Evolutionary conservation across 148 eudicot species (phyloP).

Genomic region (Rhododendron ovatum): DNA sequence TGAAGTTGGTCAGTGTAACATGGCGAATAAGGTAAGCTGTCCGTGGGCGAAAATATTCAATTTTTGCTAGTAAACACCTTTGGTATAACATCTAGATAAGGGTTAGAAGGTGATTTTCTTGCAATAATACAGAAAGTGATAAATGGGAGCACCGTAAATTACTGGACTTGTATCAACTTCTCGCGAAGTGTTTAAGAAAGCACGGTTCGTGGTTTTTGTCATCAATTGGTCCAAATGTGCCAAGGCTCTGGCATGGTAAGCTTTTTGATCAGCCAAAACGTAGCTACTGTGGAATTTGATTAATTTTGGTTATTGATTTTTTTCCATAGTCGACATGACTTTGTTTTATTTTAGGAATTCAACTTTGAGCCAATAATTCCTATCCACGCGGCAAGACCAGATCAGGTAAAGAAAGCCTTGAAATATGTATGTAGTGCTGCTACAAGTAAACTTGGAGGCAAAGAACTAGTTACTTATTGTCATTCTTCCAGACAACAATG

Average conservation of each 20-base stretch:
- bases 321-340: neutral
- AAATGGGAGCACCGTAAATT: conserved; percentile 59
- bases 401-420: conserved; percentile 74
- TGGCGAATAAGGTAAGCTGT: conserved; percentile 60
- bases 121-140: conserved; percentile 51
- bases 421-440: conserved; percentile 44
- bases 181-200: conserved; percentile 61
- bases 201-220: conserved; percentile 64
- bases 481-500: conserved; percentile 66
- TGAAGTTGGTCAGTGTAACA: conserved; percentile 79
- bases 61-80: neutral
- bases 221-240: conserved; percentile 66
- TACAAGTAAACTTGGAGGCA: conserved; percentile 42
- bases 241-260: conserved; percentile 69
- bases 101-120: neutral
- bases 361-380: conserved; percentile 70
- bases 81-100: neutral
- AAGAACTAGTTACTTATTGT: conserved; percentile 65
- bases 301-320: neutral
- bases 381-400: conserved; percentile 54
- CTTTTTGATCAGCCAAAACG: neutral
- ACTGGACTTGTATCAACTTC: conserved; percentile 75
- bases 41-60: neutral
- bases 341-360: conserved; percentile 35
- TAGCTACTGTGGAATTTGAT: neutral